A percentile compares a stretch with the other conserved stretches of the same genome.
phyloP scores from a whole-genome alignment of 2,329 filamentous ascomycete species.

The Scedosporium aurantiacum region DNA sequence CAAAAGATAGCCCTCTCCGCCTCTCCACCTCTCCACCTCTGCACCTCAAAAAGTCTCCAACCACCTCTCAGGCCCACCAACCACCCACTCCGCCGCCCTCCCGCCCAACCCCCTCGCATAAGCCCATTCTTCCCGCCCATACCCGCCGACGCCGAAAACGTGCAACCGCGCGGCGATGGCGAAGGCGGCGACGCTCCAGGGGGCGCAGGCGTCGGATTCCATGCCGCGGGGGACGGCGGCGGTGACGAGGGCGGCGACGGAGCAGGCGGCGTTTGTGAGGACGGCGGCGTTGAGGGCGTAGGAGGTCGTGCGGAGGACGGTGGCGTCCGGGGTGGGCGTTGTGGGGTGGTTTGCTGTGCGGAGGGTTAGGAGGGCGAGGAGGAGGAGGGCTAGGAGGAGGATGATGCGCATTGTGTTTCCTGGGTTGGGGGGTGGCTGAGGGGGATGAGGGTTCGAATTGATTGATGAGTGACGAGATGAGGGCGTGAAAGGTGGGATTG shows the following conservation, averaged over 20 bases:
- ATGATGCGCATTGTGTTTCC: slow-evolving; percentile 2
- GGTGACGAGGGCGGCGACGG: neutral
- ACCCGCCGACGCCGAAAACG: slow-evolving; percentile 1
- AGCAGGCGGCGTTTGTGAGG: slow-evolving; percentile 1
- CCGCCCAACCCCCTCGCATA: neutral
- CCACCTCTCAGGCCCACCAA: slow-evolving; percentile 5
- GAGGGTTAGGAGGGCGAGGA: slow-evolving; percentile 2
- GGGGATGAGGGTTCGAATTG: neutral
- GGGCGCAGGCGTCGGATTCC: slow-evolving; percentile 6
- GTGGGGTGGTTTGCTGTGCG: slow-evolving; percentile 1
- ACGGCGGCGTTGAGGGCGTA: slow-evolving; percentile 1
- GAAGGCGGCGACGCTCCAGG: slow-evolving; percentile 1
- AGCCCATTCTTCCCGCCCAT: neutral
- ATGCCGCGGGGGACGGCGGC: slow-evolving; percentile 3
- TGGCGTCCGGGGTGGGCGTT: neutral
- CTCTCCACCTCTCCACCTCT: neutral
- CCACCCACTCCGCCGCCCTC: neutral
- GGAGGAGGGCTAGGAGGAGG: slow-evolving; percentile 2
- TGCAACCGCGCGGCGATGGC: neutral
- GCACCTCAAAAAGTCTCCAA: slow-evolving; percentile 4
- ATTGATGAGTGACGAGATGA: neutral
- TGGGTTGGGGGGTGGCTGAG: neutral
- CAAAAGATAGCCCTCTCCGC: too few relatives aligned
- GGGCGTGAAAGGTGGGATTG: neutral
- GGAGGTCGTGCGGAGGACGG: slow-evolving; percentile 2